Base-by-base conservation (phyloP, 345 rosid species). In the Arabidopsis arenosa region DNA sequence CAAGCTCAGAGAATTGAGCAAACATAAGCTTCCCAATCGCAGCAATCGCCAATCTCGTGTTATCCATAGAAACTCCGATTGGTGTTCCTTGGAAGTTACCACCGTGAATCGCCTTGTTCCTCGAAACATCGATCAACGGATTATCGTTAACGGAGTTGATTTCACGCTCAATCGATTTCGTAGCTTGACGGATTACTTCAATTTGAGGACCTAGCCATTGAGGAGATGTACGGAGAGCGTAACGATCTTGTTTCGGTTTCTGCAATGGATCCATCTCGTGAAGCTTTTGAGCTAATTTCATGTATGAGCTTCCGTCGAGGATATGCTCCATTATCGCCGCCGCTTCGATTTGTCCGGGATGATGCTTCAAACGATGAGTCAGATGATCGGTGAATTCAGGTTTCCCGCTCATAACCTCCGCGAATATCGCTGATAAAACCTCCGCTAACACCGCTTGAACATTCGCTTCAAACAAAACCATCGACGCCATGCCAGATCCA, bases 71-170 rank as follows among this genome's bases (percentile, higher is more conserved):
- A 6, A 90, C 93, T n/a, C 96, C 93, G 39, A 90, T 87, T 2
- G 93, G 96, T 0, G 96, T 89, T 17, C 96, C 96, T 66, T 88
- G 96, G 84, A 90, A 90, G 68, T 90, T 90, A 2, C 96, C 96
- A 0, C 96, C 93, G 68, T 90, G 92, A 17, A 90, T 63, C 40
- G 96, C 93, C 72, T 84, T 86, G 80, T 76, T 86, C 48, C 93
- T 67, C 2, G 93, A 84, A 21, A 90, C 92, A 28, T 90, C 93
- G 64, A 90, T 90, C 80, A 88, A 59, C 0, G 96, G 96, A 40
- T 88, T 90, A 53, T 90, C 96, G 35, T 88, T 90, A 3, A 90
- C 93, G 2, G 96, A 90, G 76, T 90, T 90, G 21, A 90, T 90
- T 75, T 90, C 96, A 17, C 91, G 83, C 78, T 90, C 93, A 13